phyloP scores from a whole-genome alignment of 257 asterid species.

The Rhazya stricta region DNA sequence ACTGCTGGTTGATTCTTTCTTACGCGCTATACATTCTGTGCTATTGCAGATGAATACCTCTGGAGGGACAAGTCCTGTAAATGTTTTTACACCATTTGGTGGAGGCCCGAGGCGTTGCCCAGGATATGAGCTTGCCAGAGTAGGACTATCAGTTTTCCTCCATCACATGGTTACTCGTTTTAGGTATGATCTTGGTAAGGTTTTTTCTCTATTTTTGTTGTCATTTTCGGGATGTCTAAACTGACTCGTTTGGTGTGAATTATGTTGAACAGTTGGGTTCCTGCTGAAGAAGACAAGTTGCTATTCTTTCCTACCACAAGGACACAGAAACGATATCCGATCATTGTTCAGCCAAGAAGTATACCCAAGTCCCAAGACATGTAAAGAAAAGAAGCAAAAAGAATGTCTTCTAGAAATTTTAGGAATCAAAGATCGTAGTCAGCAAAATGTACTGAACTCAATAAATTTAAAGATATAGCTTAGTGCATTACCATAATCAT shows the following conservation, averaged over 20 bases:
- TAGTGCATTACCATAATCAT: neutral
- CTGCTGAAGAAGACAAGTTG: conserved; percentile 76
- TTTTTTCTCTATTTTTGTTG: neutral
- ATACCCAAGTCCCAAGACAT: conserved; percentile 10
- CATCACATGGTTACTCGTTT: conserved; percentile 83
- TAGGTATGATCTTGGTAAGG: conserved; percentile 35
- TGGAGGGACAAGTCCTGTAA: conserved; percentile 31
- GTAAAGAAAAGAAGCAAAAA: conserved; percentile 24
- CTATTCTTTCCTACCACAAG: conserved; percentile 92
- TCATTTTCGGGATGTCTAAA: neutral
- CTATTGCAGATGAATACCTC: conserved; percentile 27
- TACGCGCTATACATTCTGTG: neutral
- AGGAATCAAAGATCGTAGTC: conserved; percentile 17
- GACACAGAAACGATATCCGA: conserved; percentile 74
- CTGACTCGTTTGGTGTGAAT: neutral
- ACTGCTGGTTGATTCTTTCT: neutral
- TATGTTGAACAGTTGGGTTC: conserved; percentile 61
- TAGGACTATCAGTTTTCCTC: conserved; percentile 88
- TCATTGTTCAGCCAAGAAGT: conserved; percentile 43
- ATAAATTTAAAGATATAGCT: conserved; percentile 16
- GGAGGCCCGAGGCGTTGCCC: conserved; percentile 99
- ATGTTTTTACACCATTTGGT: conserved; percentile 72
- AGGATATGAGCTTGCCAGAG: conserved; percentile 92
- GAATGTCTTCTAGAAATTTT: neutral
- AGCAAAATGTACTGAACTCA: conserved; percentile 9